Conservation (phyloP, 352 stramenopile species). For the Globisporangium cystogenes region DNA sequence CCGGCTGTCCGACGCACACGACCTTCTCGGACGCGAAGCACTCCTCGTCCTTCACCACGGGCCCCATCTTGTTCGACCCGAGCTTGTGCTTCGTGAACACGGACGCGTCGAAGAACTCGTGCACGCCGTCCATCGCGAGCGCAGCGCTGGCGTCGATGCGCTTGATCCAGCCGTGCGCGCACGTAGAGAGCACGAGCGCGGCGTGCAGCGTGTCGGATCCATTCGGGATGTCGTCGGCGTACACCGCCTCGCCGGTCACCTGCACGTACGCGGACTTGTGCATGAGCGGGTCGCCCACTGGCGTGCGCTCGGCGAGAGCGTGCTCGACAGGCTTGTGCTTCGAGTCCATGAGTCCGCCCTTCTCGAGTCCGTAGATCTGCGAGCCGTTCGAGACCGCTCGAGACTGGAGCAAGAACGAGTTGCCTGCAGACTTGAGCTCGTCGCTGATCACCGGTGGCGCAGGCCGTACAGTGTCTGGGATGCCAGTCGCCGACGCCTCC, state of each 20-base stretch:
- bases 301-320: constrained; percentile 29
- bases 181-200: constrained; percentile 88
- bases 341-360: constrained; percentile 56
- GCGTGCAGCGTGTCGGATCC: constrained; percentile 86
- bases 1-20: constrained; percentile 68
- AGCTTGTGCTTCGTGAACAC: constrained; percentile 59
- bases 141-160: constrained; percentile 82
- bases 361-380: constrained; percentile 55
- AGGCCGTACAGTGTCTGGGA: constrained; percentile 9
- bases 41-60: constrained; percentile 84
- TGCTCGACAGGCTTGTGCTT: constrained; percentile 48
- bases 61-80: constrained; percentile 76
- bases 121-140: constrained; percentile 85
- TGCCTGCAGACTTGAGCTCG: constrained; percentile 37
- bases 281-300: constrained; percentile 88
- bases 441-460: constrained; percentile 24
- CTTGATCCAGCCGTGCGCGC: constrained; percentile 75
- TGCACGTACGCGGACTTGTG: constrained; percentile 93
- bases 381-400: constrained; percentile 46
- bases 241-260: constrained; percentile 93
- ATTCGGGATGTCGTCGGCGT: constrained; percentile 92
- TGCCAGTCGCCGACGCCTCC: constrained; percentile 1
- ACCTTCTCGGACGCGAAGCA: constrained; percentile 75
- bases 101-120: constrained; percentile 76
- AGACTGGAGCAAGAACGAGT: constrained; percentile 54